Conservation (phyloP, 164 flowering plant genomes). For the Sedum album region DNA sequence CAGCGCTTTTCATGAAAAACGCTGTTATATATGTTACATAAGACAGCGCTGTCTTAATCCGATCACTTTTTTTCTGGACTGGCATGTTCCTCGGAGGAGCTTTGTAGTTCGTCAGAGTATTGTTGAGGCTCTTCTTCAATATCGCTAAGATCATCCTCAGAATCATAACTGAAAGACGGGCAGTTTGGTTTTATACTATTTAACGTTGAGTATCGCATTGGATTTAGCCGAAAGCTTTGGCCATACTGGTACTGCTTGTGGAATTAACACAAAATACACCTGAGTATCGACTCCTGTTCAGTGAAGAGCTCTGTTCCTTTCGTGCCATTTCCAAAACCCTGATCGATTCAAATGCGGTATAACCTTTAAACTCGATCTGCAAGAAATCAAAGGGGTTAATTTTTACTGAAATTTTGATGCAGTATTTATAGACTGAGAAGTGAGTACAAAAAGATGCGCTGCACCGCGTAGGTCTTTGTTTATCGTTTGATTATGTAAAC, state of each 20-base stretch:
- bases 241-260: no score
- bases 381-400: not conserved
- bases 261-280: not conserved
- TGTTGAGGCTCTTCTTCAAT: not conserved
- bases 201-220: not conserved
- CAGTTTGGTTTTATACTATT: not conserved
- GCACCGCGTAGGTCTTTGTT: no score
- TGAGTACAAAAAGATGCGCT: no score
- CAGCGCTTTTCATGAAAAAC: no score
- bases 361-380: not conserved
- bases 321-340: not conserved
- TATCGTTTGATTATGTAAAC: no score
- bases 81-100: not conserved
- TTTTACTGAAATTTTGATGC: no score
- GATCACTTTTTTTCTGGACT: not conserved
- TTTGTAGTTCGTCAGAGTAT: not conserved
- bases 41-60: no score
- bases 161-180: not conserved
- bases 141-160: not conserved
- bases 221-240: not conserved
- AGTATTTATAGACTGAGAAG: no score
- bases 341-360: not conserved
- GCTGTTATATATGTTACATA: no score
- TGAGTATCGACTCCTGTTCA: not conserved
- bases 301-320: not conserved